Evolutionary conservation across 2,329 filamentous ascomycete genomes (phyloP).

Genomic region (Zasmidium angulare): DNA sequence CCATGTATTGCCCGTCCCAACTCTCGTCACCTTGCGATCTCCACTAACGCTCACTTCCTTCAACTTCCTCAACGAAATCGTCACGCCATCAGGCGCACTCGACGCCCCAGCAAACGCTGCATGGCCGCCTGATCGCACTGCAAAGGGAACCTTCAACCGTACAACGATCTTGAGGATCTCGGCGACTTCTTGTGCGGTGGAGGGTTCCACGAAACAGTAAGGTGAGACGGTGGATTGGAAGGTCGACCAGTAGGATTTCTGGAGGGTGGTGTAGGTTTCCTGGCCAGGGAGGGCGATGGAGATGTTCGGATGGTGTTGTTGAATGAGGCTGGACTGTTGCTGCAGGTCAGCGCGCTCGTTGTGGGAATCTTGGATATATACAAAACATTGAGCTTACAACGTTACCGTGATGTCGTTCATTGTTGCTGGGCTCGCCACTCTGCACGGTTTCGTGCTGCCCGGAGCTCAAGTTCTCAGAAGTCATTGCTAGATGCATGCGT

Average conservation of each 20-base stretch:
- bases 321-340: background rate
- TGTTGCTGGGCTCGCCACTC: too few relatives aligned
- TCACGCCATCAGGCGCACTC: conserved; percentile 29
- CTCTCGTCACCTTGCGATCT: conserved; percentile 7
- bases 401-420: too few relatives aligned
- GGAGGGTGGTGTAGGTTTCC: background rate
- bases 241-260: conserved; percentile 15
- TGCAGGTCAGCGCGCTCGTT: too few relatives aligned
- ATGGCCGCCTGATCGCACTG: conserved; percentile 32
- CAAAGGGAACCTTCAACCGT: conserved; percentile 27
- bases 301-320: background rate
- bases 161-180: conserved; percentile 5
- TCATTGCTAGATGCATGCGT: too few relatives aligned
- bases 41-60: conserved; percentile 18
- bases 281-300: background rate
- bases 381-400: too few relatives aligned
- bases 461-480: too few relatives aligned
- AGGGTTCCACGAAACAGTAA: conserved; percentile 18
- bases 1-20: conserved; percentile 23
- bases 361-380: too few relatives aligned
- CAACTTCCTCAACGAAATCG: conserved; percentile 25
- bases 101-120: conserved; percentile 23
- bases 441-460: too few relatives aligned
- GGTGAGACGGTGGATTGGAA: conserved; percentile 15
- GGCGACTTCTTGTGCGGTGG: conserved; percentile 12